These are phyloP conservation scores for Kodamaea kakaduensis DNA, from an alignment of 805 yeast species.

Conservation along the genomic window DNA sequence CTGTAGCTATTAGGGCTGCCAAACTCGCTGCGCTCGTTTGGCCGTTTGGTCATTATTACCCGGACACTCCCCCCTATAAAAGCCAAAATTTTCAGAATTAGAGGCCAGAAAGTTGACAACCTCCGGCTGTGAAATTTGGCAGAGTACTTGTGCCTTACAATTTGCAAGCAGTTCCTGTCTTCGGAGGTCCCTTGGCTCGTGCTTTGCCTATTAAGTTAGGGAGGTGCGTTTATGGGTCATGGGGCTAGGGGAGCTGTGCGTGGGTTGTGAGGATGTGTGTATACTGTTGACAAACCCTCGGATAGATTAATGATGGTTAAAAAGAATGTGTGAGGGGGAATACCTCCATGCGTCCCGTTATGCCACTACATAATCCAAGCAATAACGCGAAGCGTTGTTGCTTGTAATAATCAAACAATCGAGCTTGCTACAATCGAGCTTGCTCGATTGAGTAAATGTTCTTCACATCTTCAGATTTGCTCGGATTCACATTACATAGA, in stretches of 20 bases:
- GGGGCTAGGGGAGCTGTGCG: slow-evolving; percentile 11
- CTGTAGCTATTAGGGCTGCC: too few relatives aligned
- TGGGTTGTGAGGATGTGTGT: slow-evolving; percentile 18
- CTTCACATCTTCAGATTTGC: too few relatives aligned
- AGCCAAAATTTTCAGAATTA: slow-evolving; percentile 2
- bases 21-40: too few relatives aligned
- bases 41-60: too few relatives aligned
- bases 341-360: slow-evolving; percentile 44
- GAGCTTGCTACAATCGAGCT: too few relatives aligned
- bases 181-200: slow-evolving; percentile 20
- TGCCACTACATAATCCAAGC: slow-evolving; percentile 41
- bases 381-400: too few relatives aligned
- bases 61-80: slow-evolving; percentile 1
- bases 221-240: slow-evolving; percentile 20
- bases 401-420: too few relatives aligned
- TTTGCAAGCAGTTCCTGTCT: slow-evolving; percentile 11
- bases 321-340: slow-evolving; percentile 37
- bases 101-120: slow-evolving; percentile 34
- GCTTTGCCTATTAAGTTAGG: slow-evolving; percentile 41
- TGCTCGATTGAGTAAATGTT: too few relatives aligned
- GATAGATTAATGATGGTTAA: slow-evolving; percentile 40
- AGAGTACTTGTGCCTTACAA: slow-evolving; percentile 17
- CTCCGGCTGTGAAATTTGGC: slow-evolving; percentile 33
- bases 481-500: too few relatives aligned
- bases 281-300: slow-evolving; percentile 28